Percentiles rank a stretch among this genome's conserved stretches.
Evolutionary conservation across 257 asterid species (phyloP).

Genomic region (Salvia rosmarinus): DNA sequence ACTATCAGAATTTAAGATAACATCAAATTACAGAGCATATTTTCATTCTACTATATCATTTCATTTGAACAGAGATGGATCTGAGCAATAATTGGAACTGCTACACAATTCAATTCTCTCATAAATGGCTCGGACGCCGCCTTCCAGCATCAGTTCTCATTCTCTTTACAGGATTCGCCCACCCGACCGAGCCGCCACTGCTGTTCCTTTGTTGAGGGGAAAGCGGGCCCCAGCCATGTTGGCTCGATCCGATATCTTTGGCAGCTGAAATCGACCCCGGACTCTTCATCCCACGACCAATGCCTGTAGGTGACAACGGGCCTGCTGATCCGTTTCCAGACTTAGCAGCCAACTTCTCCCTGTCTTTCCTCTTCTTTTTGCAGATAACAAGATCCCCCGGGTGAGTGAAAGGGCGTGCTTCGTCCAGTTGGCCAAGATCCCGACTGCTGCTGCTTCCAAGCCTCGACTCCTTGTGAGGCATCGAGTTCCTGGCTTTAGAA

Average conservation of each 20-base stretch:
- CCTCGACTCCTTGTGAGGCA: conserved; percentile 57
- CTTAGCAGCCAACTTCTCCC: conserved; percentile 63
- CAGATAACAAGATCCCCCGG: conserved; percentile 92
- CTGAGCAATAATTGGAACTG: conserved; percentile 12
- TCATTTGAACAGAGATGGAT: not conserved
- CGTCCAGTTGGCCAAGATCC: conserved; percentile 55
- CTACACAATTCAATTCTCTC: conserved; percentile 34
- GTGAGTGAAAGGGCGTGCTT: conserved; percentile 66
- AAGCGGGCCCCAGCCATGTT: conserved; percentile 58
- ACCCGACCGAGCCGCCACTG: conserved; percentile 62
- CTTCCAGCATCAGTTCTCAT: conserved; percentile 81
- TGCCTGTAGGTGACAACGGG: conserved; percentile 75
- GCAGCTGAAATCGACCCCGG: conserved; percentile 53
- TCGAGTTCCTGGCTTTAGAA: conserved; percentile 42
- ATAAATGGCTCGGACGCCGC: conserved; percentile 83
- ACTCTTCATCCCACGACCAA: conserved; percentile 58
- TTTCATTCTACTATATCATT: not conserved
- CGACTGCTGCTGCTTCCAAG: conserved; percentile 50
- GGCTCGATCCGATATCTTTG: conserved; percentile 57
- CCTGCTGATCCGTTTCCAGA: conserved; percentile 59
- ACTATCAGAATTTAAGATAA: conserved; percentile 27
- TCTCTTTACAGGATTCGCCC: conserved; percentile 98
- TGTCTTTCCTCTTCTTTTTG: conserved; percentile 92
- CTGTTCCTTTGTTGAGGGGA: conserved; percentile 68
- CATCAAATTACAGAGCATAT: conserved; percentile 38